Base-by-base conservation (phyloP, 257 asterid species). In the Gentiana straminea region DNA sequence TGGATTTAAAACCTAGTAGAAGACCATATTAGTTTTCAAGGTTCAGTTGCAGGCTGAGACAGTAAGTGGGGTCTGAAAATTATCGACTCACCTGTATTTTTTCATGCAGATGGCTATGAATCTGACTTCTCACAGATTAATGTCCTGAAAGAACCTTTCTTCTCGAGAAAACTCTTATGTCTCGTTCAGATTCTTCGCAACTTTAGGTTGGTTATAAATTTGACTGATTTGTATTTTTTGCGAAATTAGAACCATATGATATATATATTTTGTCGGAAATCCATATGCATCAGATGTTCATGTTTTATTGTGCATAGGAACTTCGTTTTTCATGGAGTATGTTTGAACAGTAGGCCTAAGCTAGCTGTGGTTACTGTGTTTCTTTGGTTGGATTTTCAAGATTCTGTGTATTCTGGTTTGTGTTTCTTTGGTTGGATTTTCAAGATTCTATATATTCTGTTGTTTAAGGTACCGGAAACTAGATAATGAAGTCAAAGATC, bases 91-190 rank as follows among this genome's bases (percentile, higher is more conserved):
- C n/a, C 66, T 15, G 63, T 66, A 34, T 58, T 64, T 49, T 24
- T 52, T 70, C 68, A 37, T 68, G 70, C 84, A 88, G 98, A 81
- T 76, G 86, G 75, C 49, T 64, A 9, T 65, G 79, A 53, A 76
- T 72, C 75, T 60, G 81, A 85, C 80, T 71, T 84, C 78, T 73
- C 94, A 59, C 24, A 58, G 60, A 65, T 75, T 61, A 84, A 80
- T 62, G 81, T 66, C 62, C 72, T 85, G 79, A 68, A 76, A 74
- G 95, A 78, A 81, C 97, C 97, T 8, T 74, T 73, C 68, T 85
- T 92, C 64, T 88, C 98, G 49, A 81, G 73, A 75, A 92, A 92
- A 81, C 77, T 92, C 64, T 75, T 79, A 61, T 76, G 71, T 64
- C 95, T 92, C 61, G 78, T 88, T 69, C 79, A 70, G 60, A 65